Evolutionary conservation across 371 early-diverging fungal genomes (phyloP), one percentile per base, ranked within the genome.

Genomic region (Neoconidiobolus thromboides): DNA sequence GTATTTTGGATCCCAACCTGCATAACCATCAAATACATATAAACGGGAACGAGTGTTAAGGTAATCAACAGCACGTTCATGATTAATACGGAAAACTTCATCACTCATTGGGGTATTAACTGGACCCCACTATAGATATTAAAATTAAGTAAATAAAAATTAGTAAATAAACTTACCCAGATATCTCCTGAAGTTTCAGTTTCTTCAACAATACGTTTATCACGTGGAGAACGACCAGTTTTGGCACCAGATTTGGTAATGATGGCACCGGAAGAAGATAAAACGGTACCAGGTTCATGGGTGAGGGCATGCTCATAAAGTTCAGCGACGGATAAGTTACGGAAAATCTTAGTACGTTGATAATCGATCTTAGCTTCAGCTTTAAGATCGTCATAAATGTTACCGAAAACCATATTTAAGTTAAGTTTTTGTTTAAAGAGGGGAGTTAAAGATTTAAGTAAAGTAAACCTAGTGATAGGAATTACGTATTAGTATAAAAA

Each of bases 131-230:
- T 69, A 58, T 12, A 49, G 52, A 26, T 39, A 39, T 39, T 39
- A 60, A 53, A 48, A 54, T 42, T 39, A 64, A 48, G 60, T 4
- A 41, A 48, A 43, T 60, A 37, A 48, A 14, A 0, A 41, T 15
- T 39, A 2, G 26, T 5, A 47, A 26, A 62, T 41, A 51, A 38
- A n/a, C 55, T 66, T 65, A 67, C 67, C 96, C 96, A 96, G 66
- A 96, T 78, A 68, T 95, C 89, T 54, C 82, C 72, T 9, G 73
- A 68, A 12, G 90, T 82, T 6, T 76, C 64, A 6, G 79, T 72
- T 65, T 96, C 96, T 53, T 92, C 93, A 44, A 93, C 96, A 67
- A 96, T 86, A 62, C 96, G 89, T 80, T 96, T 96, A 78, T 96
- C 96, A 63, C 79, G 77, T 53, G 91, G 86, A 68, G 87, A 74